Conservation (phyloP, 2,329 filamentous ascomycete genomes). For the Phialophora verrucosa region DNA sequence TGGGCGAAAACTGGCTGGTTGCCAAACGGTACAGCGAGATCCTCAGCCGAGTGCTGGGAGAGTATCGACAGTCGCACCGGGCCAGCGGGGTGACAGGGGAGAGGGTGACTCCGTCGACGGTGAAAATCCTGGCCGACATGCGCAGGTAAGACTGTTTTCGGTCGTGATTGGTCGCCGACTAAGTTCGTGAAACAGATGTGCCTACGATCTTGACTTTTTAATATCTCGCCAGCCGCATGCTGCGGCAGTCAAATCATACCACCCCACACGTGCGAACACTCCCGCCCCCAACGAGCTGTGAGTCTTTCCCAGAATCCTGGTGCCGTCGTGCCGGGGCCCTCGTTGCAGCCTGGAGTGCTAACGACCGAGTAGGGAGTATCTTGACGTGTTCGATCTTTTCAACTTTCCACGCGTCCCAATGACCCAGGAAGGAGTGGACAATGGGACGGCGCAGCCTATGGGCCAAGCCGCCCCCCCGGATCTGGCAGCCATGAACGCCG, state of each 20-base stretch:
- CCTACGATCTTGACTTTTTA: conserved; percentile 77
- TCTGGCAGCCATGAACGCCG: conserved; percentile 44
- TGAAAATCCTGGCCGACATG: conserved; percentile 91
- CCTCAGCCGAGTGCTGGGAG: conserved; percentile 81
- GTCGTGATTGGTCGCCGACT: conserved; percentile 24
- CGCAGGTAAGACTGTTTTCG: conserved; percentile 72
- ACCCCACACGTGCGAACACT: conserved; percentile 65
- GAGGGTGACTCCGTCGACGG: conserved; percentile 77
- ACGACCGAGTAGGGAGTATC: conserved; percentile 66
- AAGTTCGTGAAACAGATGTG: conserved; percentile 36
- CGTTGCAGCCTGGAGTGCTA: conserved; percentile 2
- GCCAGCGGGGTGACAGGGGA: conserved; percentile 66
- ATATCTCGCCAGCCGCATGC: conserved; percentile 76
- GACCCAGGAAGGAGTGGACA: conserved; percentile 38
- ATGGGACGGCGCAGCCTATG: conserved; percentile 20
- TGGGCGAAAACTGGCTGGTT: conserved; percentile 85
- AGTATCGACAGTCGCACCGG: conserved; percentile 78
- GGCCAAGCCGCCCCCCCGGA: conserved; percentile 29
- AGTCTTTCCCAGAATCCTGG: background rate
- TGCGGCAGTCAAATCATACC: conserved; percentile 38
- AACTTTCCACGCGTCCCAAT: conserved; percentile 77
- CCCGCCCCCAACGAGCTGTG: conserved; percentile 76
- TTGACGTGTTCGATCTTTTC: conserved; percentile 95
- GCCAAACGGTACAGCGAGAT: conserved; percentile 80
- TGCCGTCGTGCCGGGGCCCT: background rate